Evolutionary conservation across 495 filamentous ascomycete species (phyloP).

Genomic region (Echria macrotheca): DNA sequence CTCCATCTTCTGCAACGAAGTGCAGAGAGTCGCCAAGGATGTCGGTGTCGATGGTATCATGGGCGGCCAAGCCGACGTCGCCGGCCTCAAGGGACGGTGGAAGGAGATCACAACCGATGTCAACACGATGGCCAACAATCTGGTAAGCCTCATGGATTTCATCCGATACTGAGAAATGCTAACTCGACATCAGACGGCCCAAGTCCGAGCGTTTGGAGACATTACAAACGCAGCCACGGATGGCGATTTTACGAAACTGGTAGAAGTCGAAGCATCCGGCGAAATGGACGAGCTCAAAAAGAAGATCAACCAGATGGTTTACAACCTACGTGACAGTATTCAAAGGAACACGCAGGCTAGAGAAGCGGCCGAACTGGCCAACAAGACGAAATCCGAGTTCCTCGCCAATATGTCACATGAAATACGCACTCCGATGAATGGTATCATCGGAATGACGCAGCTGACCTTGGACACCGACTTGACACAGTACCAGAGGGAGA

Average conservation of each 20-base stretch:
- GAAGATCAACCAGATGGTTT: slow-evolving; percentile 99
- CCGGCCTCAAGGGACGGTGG: slow-evolving; percentile 91
- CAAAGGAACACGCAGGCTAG: slow-evolving; percentile 95
- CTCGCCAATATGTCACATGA: slow-evolving; percentile 99
- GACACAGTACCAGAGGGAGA: slow-evolving; percentile 91
- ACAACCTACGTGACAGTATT: slow-evolving; percentile 90
- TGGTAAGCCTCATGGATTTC: too few species aligned
- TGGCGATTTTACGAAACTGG: slow-evolving; percentile 93
- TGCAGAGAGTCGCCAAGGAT: slow-evolving; percentile 93
- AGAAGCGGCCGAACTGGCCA: slow-evolving; percentile 93
- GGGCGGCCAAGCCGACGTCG: slow-evolving; percentile 95
- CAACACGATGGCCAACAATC: slow-evolving; percentile 97
- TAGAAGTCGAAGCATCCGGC: slow-evolving; percentile 96
- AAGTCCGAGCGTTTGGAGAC: slow-evolving; percentile 96
- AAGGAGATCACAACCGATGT: slow-evolving; percentile 97
- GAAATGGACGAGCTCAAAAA: slow-evolving; percentile 99
- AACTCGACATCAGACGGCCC: slow-evolving; percentile 58
- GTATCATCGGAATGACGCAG: slow-evolving; percentile 92
- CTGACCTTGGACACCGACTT: slow-evolving; percentile 93
- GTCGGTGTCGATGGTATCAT: slow-evolving; percentile 98
- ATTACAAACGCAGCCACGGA: slow-evolving; percentile 96
- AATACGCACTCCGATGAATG: slow-evolving; percentile 91
- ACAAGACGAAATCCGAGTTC: slow-evolving; percentile 98
- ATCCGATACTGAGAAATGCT: slow-evolving; percentile 5
- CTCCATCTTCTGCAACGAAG: slow-evolving; percentile 93